A percentile compares a stretch with the other conserved stretches of the same genome.
Conservation (phyloP, 345 rosid genomes). For the Lepidium didymum region DNA sequence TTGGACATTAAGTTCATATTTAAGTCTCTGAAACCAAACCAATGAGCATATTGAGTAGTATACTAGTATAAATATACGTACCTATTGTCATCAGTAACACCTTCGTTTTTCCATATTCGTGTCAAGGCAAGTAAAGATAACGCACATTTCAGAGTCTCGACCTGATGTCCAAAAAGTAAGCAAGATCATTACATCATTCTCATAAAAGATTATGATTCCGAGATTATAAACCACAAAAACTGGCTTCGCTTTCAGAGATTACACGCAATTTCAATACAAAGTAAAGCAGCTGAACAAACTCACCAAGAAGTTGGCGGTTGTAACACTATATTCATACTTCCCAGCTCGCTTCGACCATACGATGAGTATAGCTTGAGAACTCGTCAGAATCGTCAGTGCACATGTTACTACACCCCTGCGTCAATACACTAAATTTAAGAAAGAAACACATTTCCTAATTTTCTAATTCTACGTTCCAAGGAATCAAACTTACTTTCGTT, state of each 20-base stretch:
- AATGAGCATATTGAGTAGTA: neutral
- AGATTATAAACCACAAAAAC: neutral
- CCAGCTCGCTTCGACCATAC: conserved; percentile 99
- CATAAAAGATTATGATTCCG: neutral
- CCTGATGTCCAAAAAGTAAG: conserved; percentile 37
- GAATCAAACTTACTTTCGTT: conserved; percentile 51
- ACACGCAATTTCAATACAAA: neutral
- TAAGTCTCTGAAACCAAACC: neutral
- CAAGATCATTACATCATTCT: neutral
- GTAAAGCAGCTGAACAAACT: conserved; percentile 8
- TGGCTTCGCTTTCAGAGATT: neutral
- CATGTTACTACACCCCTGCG: conserved; percentile 67
- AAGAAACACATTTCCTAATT: neutral
- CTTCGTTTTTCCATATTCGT: conserved; percentile 70
- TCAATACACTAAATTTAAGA: neutral
- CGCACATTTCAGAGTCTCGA: conserved; percentile 87
- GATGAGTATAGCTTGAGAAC: conserved; percentile 94
- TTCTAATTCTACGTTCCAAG: neutral
- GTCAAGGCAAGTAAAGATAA: conserved; percentile 83
- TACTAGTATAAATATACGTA: conserved; percentile 4
- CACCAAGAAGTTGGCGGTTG: conserved; percentile 93
- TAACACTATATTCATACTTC: conserved; percentile 90
- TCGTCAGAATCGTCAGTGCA: conserved; percentile 80
- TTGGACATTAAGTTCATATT: neutral
- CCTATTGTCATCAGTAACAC: conserved; percentile 95